phyloP scores from a whole-genome alignment of 164 flowering plant genomes.

The Magnolia officinalis region DNA sequence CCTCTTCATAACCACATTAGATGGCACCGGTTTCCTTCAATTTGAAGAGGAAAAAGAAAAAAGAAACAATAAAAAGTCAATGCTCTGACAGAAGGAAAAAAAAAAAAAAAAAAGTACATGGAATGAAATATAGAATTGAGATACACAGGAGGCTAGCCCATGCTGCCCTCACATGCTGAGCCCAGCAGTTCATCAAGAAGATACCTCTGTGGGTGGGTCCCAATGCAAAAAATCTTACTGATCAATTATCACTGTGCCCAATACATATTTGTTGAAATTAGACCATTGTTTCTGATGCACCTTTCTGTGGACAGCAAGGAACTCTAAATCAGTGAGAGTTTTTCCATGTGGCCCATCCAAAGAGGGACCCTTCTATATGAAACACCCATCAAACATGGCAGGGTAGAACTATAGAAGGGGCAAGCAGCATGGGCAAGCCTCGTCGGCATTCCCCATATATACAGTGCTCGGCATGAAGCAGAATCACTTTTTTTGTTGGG shows the following conservation, averaged over 20 bases:
- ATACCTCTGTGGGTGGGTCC: not conserved
- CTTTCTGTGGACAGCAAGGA: not conserved
- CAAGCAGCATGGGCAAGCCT: not conserved
- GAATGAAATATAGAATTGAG: not conserved
- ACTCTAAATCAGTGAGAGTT: not conserved
- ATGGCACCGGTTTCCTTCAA: constrained; percentile 26
- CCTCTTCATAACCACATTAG: constrained; percentile 11
- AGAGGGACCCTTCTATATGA: not conserved
- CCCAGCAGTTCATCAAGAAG: not conserved
- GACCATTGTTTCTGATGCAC: not conserved
- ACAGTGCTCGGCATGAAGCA: not conserved
- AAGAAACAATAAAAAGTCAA: not conserved
- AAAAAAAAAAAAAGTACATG: too few species aligned
- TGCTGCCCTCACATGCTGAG: too few species aligned
- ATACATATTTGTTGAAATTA: not conserved
- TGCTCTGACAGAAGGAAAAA: not conserved
- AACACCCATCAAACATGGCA: not conserved
- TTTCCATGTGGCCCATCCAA: not conserved
- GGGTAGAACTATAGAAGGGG: not conserved
- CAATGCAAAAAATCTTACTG: not conserved
- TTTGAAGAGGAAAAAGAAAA: not conserved
- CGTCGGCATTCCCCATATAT: not conserved
- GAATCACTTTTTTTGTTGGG: not conserved
- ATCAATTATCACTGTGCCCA: not conserved
- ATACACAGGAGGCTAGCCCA: too few species aligned